Base-by-base conservation (phyloP, 2,329 filamentous ascomycete species). In the Rutstroemia sp. region DNA sequence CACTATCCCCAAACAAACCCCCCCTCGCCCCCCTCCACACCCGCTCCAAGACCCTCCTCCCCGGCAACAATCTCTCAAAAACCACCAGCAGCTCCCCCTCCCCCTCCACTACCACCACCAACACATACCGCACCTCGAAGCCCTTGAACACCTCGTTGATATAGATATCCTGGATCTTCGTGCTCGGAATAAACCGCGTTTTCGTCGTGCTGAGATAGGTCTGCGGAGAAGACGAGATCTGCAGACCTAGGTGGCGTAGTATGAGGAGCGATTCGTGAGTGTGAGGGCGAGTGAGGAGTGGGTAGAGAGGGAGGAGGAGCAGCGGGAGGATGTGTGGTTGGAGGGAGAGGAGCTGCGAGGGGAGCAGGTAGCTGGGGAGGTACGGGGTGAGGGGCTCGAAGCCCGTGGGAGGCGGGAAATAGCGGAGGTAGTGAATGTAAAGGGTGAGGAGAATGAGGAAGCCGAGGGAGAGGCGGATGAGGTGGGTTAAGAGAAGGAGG, bases 131-230 rank as follows among this genome's bases (percentile, higher is more conserved):
- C 38, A 97, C 91, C 73, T 92, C 89, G 67, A 96, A 95, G 0
- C 92, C 92, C 57, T 83, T 83, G 72, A 97, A 97, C 3, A 92
- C 94, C 75, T 99, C 94, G 70, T 96, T 91, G 51, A 99, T 88
- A 54, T 96, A 83, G 56, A 99, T 86, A 70, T 99, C 94, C 68
- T 89, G 89, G 57, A 99, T 95, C 72, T 89, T 86, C 46, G 87
- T 88, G 0, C 92, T 96, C 0, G 94, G 92, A 58, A 99, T 97
- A 71, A 89, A 89, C 50, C 84, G 76, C n/a, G 83, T 87, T 1
- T 78, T 77, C 2, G 80, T 73, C 8, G 76, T 76, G 39, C 78
- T 77, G 6, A 92, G 76, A 66, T 89, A 90, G 8, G 84, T 87
- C 1, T 78, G 72, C 8, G 85, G 84, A 27, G 83, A 85, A 1